Base-by-base conservation (phyloP, 768 basidiomycete genomes). In the Lyophyllum atratum region DNA sequence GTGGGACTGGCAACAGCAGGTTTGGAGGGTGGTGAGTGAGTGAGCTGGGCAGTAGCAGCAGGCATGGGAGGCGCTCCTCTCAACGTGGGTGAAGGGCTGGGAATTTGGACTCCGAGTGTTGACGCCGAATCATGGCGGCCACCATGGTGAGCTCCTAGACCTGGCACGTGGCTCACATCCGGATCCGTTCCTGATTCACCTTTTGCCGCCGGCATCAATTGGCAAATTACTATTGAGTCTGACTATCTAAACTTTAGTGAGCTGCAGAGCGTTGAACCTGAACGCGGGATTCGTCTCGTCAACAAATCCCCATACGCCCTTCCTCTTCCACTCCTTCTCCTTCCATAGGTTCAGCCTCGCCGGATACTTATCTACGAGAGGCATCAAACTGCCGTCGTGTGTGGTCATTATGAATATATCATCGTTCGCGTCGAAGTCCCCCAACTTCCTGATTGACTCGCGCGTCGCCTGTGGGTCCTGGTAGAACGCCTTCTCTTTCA, bases 41-140 rank as follows among this genome's bases (percentile, higher is more conserved):
- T 26, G 44, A 54, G 55, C 52, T n/a, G 55, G 34, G 49, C 40
- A 50, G 54, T 26, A 54, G 57, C 39, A 44, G 39, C 17, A 10
- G 39, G 17, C 15, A 52, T 54, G 12, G 39, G n/a, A n/a, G n/a
- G n/a, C n/a, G n/a, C n/a, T n/a, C n/a, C n/a, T n/a, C n/a, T n/a
- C n/a, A 42, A 21, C 22, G 1, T 15, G 22, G 24, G 50, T 19
- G 33, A 28, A n/a, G 48, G 5, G 21, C 10, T 31, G 17, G 12
- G 33, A 50, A 29, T 34, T 31, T 19, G 15, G 26, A 40, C 40
- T 40, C 40, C 51, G 51, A 40, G 51, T 52, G 50, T 15, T 40
- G 39, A n/a, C n/a, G n/a, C n/a, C n/a, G 17, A n/a, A 37, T 24
- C 51, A 52, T 52, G 28, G 25, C 9, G 25, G 40, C n/a, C 22